Conservation (phyloP, 179 eudicot genomes). For the Carnegiea gigantea region DNA sequence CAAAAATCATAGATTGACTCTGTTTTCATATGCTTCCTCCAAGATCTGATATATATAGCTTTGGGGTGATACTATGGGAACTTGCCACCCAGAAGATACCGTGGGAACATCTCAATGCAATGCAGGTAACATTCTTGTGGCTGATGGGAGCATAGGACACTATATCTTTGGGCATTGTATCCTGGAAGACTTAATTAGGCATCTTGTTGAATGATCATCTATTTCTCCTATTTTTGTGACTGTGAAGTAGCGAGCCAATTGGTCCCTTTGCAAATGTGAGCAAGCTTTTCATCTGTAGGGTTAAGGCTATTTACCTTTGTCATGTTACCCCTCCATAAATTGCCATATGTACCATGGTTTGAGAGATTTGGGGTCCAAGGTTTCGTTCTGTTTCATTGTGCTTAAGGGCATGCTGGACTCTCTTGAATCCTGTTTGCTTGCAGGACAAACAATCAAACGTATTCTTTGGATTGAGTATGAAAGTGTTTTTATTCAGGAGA, state of each 20-base stretch:
- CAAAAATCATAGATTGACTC: not conserved
- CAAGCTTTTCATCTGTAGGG: not conserved
- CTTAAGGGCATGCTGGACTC: not conserved
- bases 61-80: slow-evolving; percentile 95
- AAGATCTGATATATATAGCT: slow-evolving; percentile 96
- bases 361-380: not conserved
- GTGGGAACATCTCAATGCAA: slow-evolving; percentile 93
- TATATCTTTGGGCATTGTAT: slow-evolving; percentile 10
- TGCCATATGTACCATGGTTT: not conserved
- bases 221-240: not conserved
- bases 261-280: not conserved
- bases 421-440: not conserved
- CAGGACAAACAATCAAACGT: not conserved
- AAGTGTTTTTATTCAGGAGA: not conserved
- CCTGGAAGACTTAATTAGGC: not conserved
- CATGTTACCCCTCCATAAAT: not conserved
- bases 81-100: slow-evolving; percentile 89
- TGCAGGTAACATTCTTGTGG: slow-evolving; percentile 69
- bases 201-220: not conserved
- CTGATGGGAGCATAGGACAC: not conserved
- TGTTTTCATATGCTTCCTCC: not conserved
- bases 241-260: not conserved
- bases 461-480: not conserved
- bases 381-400: not conserved
- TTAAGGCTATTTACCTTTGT: not conserved